Conservation (phyloP, 331 rosid species). For the Malus hybrid region DNA sequence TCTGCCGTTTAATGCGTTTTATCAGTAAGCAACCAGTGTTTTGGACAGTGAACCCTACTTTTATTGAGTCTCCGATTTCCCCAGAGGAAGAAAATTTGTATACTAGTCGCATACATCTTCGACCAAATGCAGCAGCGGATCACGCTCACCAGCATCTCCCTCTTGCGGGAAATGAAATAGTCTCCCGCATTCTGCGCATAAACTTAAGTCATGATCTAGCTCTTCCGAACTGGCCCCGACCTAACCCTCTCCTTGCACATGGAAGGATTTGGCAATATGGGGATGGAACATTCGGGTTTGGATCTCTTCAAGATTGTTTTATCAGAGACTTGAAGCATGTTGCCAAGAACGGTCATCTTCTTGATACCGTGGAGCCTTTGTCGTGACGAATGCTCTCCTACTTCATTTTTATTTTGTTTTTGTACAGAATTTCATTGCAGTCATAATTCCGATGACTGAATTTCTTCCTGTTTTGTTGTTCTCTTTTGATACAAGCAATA, state of each 20-base stretch:
- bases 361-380: conserved; percentile 45
- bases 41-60: conserved; percentile 59
- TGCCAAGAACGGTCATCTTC: conserved; percentile 44
- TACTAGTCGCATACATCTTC: conserved; percentile 56
- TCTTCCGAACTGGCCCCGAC: conserved; percentile 46
- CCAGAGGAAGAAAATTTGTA: conserved; percentile 60
- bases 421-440: conserved; percentile 8
- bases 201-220: conserved; percentile 67
- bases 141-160: conserved; percentile 33
- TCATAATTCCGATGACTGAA: neutral
- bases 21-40: conserved; percentile 39
- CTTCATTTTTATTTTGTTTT: conserved; percentile 1
- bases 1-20: conserved; percentile 13
- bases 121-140: conserved; percentile 34
- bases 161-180: conserved; percentile 30
- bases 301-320: conserved; percentile 67
- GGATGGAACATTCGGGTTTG: conserved; percentile 83
- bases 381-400: conserved; percentile 18
- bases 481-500: neutral
- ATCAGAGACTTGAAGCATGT: conserved; percentile 68
- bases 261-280: conserved; percentile 87
- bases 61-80: conserved; percentile 62
- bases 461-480: neutral
- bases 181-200: conserved; percentile 56
- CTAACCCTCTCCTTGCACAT: conserved; percentile 50